These are phyloP conservation scores for Acidiella bohemica DNA, from an alignment of 495 filamentous ascomycete genomes.

Conservation along the genomic window DNA sequence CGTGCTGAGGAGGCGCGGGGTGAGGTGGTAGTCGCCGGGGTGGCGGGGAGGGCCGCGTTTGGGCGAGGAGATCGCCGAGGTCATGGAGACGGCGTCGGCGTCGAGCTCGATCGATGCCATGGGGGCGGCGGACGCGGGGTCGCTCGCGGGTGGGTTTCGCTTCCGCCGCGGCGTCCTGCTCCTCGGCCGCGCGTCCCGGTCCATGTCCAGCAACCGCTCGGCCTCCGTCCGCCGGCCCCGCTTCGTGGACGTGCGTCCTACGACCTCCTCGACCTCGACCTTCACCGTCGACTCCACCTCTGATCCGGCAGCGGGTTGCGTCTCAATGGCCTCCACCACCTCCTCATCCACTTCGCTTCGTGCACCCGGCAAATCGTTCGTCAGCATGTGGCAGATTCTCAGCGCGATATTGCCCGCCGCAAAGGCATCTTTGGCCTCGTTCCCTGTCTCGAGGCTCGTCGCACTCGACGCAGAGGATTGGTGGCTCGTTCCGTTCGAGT, in stretches of 20 bases:
- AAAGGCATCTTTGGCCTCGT: background rate
- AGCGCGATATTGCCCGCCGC: conserved; percentile 2
- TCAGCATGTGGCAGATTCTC: conserved; percentile 2
- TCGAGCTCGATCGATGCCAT: conserved; percentile 1
- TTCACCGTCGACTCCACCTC: no score
- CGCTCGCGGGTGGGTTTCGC: no score
- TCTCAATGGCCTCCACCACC: background rate
- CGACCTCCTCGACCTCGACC: no score
- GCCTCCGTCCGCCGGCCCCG: background rate
- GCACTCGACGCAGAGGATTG: background rate
- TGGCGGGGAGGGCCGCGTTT: conserved; percentile 18
- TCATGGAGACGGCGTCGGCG: background rate
- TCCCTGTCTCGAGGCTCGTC: background rate
- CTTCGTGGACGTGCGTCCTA: no score
- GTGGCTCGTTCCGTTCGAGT: background rate
- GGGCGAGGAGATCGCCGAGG: background rate
- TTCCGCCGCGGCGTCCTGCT: background rate
- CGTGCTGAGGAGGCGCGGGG: conserved; percentile 53
- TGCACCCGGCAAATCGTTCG: background rate
- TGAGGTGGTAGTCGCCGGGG: conserved; percentile 41
- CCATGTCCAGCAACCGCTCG: background rate
- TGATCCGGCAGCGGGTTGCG: background rate
- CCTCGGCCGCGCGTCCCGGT: background rate
- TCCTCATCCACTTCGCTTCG: background rate
- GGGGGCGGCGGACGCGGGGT: no score